Evolutionary conservation across 2,329 filamentous ascomycete species (phyloP).

Genomic region (Cladosporium sp.): DNA sequence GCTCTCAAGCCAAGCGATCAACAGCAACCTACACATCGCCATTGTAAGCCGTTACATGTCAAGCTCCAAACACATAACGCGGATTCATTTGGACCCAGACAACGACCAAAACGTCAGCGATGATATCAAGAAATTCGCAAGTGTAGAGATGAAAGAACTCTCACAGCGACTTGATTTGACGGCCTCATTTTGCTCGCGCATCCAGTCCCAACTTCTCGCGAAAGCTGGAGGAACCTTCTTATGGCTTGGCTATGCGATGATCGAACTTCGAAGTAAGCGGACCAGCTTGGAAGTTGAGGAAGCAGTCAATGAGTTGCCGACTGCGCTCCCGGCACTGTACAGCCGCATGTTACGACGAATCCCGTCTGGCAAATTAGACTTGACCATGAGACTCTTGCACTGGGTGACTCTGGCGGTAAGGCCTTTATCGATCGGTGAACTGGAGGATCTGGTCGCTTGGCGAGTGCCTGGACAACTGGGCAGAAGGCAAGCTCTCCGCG

Average conservation of each 20-base stretch:
- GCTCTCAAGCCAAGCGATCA: not conserved
- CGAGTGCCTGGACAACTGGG: not conserved
- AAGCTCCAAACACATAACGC: not conserved
- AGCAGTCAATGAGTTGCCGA: not conserved
- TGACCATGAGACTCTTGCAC: not conserved
- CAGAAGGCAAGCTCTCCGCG: not conserved
- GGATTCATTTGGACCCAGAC: not conserved
- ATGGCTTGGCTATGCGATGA: conserved; percentile 36
- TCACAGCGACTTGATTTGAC: not conserved
- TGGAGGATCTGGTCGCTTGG: not conserved
- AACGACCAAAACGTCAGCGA: not conserved
- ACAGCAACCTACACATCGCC: not conserved
- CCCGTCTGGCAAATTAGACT: not conserved
- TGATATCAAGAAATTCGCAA: not conserved
- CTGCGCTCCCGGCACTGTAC: not conserved
- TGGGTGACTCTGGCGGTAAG: not conserved
- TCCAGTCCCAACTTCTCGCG: conserved; percentile 26
- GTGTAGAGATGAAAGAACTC: not conserved
- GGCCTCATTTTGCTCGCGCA: not conserved
- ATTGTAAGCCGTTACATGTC: not conserved
- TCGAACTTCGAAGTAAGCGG: conserved; percentile 25
- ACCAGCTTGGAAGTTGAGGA: conserved; percentile 22
- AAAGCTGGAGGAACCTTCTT: conserved; percentile 40
- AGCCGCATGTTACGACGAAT: not conserved
- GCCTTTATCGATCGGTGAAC: not conserved